Percentiles rank a stretch among this genome's conserved stretches.
These are phyloP conservation scores for Coelastrella sp. DNA, from an alignment of 139 green algal genomes.

Conservation along the genomic window DNA sequence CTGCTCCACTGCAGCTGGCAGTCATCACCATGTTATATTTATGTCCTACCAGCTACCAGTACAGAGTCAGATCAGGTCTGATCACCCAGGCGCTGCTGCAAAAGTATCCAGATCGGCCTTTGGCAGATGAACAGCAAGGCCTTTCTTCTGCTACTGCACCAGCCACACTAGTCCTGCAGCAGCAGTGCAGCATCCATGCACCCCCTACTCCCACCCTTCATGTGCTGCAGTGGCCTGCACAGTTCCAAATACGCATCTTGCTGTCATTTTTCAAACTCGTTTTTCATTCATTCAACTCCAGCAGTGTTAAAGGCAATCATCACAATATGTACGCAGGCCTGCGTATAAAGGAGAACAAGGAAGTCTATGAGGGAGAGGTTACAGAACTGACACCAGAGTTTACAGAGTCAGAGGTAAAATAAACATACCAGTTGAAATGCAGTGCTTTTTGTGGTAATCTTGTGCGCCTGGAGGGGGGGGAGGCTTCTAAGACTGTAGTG, in stretches of 20 bases:
- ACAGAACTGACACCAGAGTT: slow-evolving; percentile 97
- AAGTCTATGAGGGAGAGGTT: slow-evolving; percentile 99
- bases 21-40: too few relatives aligned
- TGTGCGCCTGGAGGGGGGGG: neutral
- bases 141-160: neutral
- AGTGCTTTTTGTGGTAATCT: too few relatives aligned
- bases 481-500: neutral
- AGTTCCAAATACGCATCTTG: neutral
- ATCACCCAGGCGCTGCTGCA: too few relatives aligned
- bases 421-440: neutral
- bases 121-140: neutral
- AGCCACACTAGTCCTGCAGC: neutral
- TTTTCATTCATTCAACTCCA: too few relatives aligned
- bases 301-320: too few relatives aligned
- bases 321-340: slow-evolving; percentile 72
- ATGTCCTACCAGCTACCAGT: too few relatives aligned
- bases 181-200: too few relatives aligned
- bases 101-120: too few relatives aligned
- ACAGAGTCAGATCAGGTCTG: too few relatives aligned
- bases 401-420: slow-evolving; percentile 68
- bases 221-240: too few relatives aligned
- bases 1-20: neutral
- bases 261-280: neutral
- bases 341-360: slow-evolving; percentile 99
- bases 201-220: too few relatives aligned